phyloP scores from a whole-genome alignment of 2,329 filamentous ascomycete genomes.

The Penicillium vulpinum region DNA sequence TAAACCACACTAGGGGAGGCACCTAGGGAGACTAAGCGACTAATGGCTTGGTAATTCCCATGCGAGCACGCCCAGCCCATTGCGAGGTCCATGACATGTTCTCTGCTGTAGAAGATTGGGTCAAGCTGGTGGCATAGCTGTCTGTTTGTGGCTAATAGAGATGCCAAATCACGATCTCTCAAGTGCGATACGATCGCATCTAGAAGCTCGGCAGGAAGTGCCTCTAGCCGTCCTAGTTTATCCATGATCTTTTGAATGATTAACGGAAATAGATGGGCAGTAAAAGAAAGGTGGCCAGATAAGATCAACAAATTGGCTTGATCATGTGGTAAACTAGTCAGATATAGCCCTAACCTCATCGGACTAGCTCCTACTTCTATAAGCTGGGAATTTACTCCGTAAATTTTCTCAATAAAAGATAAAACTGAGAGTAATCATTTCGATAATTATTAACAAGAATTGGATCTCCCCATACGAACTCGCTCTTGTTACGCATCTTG shows the following conservation, averaged over 20 bases:
- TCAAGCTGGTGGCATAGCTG: not conserved
- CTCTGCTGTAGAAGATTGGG: not conserved
- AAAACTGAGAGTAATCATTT: too few relatives aligned
- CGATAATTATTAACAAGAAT: too few relatives aligned
- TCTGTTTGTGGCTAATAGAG: not conserved
- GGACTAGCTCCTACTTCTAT: too few relatives aligned
- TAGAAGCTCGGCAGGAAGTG: not conserved
- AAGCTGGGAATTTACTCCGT: too few relatives aligned
- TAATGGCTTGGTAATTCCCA: not conserved
- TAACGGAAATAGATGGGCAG: too few relatives aligned
- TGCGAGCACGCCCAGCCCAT: not conserved
- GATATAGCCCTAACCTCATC: too few relatives aligned
- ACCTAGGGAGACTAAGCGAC: not conserved
- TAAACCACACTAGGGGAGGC: not conserved
- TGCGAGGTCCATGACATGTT: not conserved
- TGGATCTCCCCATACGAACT: too few relatives aligned
- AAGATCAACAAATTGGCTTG: too few relatives aligned
- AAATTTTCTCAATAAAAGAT: too few relatives aligned
- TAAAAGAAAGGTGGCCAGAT: too few relatives aligned
- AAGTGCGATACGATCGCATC: not conserved
- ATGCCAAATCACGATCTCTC: not conserved
- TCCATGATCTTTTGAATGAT: not conserved
- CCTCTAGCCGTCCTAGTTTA: not conserved
- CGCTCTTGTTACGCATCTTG: too few relatives aligned
- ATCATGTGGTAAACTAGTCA: too few relatives aligned